Evolutionary conservation across 208 protist genomes (phyloP).

Genomic region (Trypanosoma conorhini): DNA sequence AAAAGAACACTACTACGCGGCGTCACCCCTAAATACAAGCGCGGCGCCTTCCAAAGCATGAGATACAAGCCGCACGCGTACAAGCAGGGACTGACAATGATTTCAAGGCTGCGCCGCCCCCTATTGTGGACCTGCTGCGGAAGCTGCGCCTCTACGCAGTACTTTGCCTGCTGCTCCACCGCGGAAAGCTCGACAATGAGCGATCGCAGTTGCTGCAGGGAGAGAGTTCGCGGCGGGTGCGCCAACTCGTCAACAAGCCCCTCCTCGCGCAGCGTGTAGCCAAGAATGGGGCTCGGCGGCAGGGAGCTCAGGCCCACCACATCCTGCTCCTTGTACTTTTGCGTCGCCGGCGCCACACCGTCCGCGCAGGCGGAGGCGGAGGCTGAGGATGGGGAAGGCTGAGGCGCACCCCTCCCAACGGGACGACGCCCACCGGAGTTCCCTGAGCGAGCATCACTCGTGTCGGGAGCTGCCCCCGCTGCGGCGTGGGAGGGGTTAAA

Average conservation of each 20-base stretch:
- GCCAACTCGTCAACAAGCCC: slow-evolving; percentile 52
- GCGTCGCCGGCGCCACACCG: neutral
- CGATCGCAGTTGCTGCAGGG: slow-evolving; percentile 36
- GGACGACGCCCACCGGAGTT: neutral
- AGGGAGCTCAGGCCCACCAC: slow-evolving; percentile 12
- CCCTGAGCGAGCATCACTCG: neutral
- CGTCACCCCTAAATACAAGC: slow-evolving; percentile 54
- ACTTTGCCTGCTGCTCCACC: slow-evolving; percentile 69
- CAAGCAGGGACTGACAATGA: slow-evolving; percentile 62
- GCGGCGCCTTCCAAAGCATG: slow-evolving; percentile 66
- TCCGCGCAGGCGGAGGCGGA: neutral
- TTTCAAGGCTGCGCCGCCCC: slow-evolving; percentile 50
- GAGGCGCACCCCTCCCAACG: neutral
- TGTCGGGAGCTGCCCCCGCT: slow-evolving; percentile 7
- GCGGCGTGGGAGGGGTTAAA: slow-evolving; percentile 37
- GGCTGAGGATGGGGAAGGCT: neutral
- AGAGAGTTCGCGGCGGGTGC: slow-evolving; percentile 43
- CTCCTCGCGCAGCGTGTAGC: slow-evolving; percentile 46
- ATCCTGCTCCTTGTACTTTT: slow-evolving; percentile 8
- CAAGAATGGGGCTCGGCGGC: slow-evolving; percentile 60
- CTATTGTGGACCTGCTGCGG: slow-evolving; percentile 47
- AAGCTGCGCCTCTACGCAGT: slow-evolving; percentile 61
- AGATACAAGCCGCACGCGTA: slow-evolving; percentile 65
- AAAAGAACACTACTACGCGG: slow-evolving; percentile 70
- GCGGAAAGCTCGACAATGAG: slow-evolving; percentile 54